Base-by-base conservation (phyloP, 257 asterid genomes). In the Solanum chiquidenum region DNA sequence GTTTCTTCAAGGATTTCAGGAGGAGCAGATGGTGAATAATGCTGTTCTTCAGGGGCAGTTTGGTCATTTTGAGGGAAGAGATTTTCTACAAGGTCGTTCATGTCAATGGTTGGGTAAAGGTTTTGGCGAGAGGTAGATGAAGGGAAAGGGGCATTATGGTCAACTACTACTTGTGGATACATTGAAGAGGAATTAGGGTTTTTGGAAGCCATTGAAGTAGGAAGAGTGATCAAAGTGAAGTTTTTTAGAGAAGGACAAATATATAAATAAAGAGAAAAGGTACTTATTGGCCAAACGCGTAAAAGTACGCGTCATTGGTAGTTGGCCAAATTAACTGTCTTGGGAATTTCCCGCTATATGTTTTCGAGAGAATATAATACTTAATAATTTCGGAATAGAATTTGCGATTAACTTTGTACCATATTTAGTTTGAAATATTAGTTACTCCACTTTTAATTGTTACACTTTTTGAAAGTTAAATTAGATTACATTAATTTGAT, bases 11-110 rank as follows among this genome's bases (percentile, higher is more conserved):
- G 4, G 31, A 92, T 91, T 46, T 90, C 91, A 35, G 93, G 94
- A 31, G 98, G 99, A 6, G 98, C 99, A 33, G 98, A 93, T 1
- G 97, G 98, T 27, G 91, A 10, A 83, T 21, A 34, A 16, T 84
- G 62, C 2, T 29, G 68, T 3, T 18, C 4, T 0, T 80, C 37
- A 44, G 64, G 84, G 84, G 90, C 29, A 80, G 40, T 23, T 33
- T 85, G 85, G 42, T 74, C 87, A 74, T 83, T 83, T 21, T 91
- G 90, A 2, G 95, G 94, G 82, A 94, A 92, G 82, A 89, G 92
- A 55, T 94, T 91, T 60, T 89, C 90, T 3, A 80, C 68, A 10
- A 46, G 69, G 85, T 80, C 85, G 69, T 49, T 80, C 85, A 16
- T 46, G 85, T 80, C 68, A 9, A 80, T 46, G 72, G 91, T 92